Base-by-base conservation (phyloP, 2,329 filamentous ascomycete species). In the Phyllosticta citrichinensis region DNA sequence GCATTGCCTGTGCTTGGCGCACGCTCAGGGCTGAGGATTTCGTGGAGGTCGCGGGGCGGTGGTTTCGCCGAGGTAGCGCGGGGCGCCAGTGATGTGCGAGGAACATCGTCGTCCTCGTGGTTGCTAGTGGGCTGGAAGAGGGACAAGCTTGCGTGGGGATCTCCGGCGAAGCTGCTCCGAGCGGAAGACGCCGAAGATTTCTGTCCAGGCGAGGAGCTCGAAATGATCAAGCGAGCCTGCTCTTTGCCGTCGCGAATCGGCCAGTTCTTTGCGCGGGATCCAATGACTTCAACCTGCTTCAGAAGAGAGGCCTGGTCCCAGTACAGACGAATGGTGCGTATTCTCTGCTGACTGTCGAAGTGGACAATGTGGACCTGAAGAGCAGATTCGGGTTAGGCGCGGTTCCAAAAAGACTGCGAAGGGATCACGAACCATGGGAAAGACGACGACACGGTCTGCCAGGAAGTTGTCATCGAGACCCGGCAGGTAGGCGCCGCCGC, bases 231-330 rank as follows among this genome's bases (percentile, higher is more conserved):
- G 68, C 85, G 86, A 67, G 87, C 81, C 77, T 97, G 92, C 59
- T 96, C 91, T 68, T 84, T 84, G 71, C 87, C 88, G 71, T 96
- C 91, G 67, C 86, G 85, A 71, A 99, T 95, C 60, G 94, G 94
- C 94, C 94, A 99, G 76, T 94, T 96, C 73, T 88, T 89, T 61
- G 89, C 90, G 59, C 88, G 87, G 71, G 87, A 87, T 69, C 94
- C 93, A 74, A 99, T 97, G 61, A 97, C 86, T 64, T 97, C 92
- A 65, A 97, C 83, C 74, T 96, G 88, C 78, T 94, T 97, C 66
- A 99, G 83, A 51, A 99, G 83, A 59, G 91, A 88, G 63, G 87
- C 92, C 75, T 99, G 94, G 73, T 99, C 94, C 94, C 94, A 99
- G 73, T 88, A 90, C 67, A 93, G 84, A 67, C 93, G 89, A 65